Conservation (phyloP, 139 green algal genomes). For the Chlorella sorokiniana region DNA sequence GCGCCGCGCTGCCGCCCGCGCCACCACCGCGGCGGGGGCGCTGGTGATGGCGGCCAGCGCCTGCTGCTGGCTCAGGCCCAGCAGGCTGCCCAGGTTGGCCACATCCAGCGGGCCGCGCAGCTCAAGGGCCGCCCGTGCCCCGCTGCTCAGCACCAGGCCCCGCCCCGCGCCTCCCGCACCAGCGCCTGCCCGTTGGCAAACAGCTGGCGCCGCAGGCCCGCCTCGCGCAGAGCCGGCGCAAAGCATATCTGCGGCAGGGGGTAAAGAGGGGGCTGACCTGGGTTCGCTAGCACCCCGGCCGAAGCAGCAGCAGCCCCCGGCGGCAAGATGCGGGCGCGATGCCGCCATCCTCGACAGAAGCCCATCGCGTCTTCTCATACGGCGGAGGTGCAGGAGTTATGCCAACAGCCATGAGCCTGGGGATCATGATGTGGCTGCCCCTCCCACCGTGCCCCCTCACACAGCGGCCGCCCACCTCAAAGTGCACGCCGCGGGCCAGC, state of each 20-base stretch:
- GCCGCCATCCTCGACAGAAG: too few relatives aligned
- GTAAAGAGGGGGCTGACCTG: neutral
- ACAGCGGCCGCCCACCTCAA: slow-evolving; percentile 51
- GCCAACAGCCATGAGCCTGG: neutral
- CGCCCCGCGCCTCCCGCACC: slow-evolving; percentile 48
- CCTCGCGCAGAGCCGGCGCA: slow-evolving; percentile 40
- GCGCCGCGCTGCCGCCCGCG: slow-evolving; percentile 31
- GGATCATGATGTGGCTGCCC: neutral
- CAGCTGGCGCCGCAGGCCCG: slow-evolving; percentile 47
- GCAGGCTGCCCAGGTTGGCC: slow-evolving; percentile 58
- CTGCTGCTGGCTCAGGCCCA: slow-evolving; percentile 59
- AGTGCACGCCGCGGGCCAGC: slow-evolving; percentile 59
- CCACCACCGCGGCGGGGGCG: slow-evolving; percentile 35
- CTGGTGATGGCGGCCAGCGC: slow-evolving; percentile 47
- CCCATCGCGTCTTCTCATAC: too few relatives aligned
- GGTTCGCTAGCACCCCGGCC: neutral
- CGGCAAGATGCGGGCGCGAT: neutral
- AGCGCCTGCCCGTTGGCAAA: slow-evolving; percentile 64
- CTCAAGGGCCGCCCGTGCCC: slow-evolving; percentile 57
- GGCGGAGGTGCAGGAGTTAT: too few relatives aligned
- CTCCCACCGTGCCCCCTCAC: neutral
- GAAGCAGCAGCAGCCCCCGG: neutral
- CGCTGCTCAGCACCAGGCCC: slow-evolving; percentile 64
- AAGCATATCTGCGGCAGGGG: slow-evolving; percentile 48
- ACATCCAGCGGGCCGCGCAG: slow-evolving; percentile 67